Base-by-base conservation (phyloP, 371 early-diverging fungal species). In the Zychaea mexicana region DNA sequence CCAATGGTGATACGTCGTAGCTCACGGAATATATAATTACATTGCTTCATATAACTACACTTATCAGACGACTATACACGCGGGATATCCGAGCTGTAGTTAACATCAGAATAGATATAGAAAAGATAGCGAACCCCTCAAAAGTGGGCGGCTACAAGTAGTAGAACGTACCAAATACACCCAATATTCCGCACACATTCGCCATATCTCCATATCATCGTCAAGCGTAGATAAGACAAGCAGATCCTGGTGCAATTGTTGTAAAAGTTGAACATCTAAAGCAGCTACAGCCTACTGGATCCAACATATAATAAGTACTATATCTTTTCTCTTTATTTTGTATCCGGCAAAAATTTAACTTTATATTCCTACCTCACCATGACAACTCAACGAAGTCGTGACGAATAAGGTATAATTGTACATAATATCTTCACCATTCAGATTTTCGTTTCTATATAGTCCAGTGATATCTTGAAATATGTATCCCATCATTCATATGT, bases 161-260 rank as follows among this genome's bases (percentile, higher is more conserved):
- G n/a, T 15, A 12, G n/a, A 42, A 30, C 59, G 2, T 58, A 58
- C 59, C 39, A 58, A 38, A 24, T 42, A 10, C 0, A 8, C 59
- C 97, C 98, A 98, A 77, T 96, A 98, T 72, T 98, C 99, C 32
- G 98, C 79, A 69, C 97, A 96, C 38, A 93, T 89, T 81, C 97
- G 96, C 87, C 98, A 98, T 45, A 97, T 79, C 70, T 98, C 98
- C 47, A 94, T 88, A 67, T 97, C 98, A 52, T 94, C n/a, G n/a
- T n/a, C 87, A n/a, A 98, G 92, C 42, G 81, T 81, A 8, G 97
- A 94, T 28, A 98, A 90, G 58, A 87, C 83, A 59, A 97, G 77
- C 39, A 98, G 77, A 68, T 96, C 54, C 26, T 17, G 24, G 36
- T 36, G 49, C 15, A 22, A 31, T 52, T 54, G 27, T 45, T 19